A percentile compares a stretch with the other conserved stretches of the same genome.
Evolutionary conservation across 345 rosid genomes (phyloP).

Genomic region (Excoecaria agallocha): DNA sequence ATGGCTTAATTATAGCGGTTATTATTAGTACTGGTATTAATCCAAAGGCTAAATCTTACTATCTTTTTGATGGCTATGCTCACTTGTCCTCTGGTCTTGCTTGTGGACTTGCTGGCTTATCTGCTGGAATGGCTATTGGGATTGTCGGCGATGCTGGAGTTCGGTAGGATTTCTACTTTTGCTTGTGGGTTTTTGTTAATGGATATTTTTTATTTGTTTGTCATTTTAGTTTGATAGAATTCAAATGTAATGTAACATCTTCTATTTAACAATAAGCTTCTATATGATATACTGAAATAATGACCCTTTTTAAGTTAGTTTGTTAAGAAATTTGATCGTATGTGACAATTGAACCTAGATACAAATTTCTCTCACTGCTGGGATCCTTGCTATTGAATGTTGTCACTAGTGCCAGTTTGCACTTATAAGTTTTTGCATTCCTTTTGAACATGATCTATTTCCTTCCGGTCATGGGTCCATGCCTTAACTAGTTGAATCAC

Average conservation of each 20-base stretch:
- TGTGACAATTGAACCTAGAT: neutral
- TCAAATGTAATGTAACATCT: neutral
- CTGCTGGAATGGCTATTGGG: conserved; percentile 27
- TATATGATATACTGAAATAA: neutral
- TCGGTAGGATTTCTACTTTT: conserved; percentile 3
- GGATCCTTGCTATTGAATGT: neutral
- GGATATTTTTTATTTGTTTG: neutral
- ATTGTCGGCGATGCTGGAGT: conserved; percentile 25
- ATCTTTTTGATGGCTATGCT: conserved; percentile 24
- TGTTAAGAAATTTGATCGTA: neutral
- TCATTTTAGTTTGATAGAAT: neutral
- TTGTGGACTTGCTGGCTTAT: conserved; percentile 22
- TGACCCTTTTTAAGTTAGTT: neutral
- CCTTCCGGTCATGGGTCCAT: no score
- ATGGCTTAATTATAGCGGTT: conserved; percentile 24
- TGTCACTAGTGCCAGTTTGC: neutral
- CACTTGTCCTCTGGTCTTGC: conserved; percentile 24
- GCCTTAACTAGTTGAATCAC: neutral
- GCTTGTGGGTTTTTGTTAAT: neutral
- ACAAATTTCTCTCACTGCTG: neutral
- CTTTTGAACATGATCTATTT: neutral
- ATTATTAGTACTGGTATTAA: conserved; percentile 27
- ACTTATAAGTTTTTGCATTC: neutral
- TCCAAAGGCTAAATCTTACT: conserved; percentile 24
- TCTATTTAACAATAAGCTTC: neutral